Conservation (phyloP, 306 rosid genomes). For the Cotoneaster glaucophyllus region DNA sequence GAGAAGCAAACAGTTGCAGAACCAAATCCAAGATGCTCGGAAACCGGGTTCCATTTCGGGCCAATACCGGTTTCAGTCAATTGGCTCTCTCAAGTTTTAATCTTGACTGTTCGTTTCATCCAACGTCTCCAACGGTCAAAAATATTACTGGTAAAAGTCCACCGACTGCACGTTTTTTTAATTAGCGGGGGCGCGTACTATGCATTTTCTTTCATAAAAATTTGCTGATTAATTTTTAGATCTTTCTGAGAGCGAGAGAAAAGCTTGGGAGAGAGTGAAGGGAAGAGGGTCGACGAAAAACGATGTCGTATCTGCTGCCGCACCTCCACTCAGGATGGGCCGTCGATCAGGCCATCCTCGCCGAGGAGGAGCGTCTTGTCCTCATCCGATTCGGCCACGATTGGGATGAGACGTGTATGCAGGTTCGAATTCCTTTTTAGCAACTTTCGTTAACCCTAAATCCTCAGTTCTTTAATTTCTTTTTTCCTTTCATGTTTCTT, state of each 20-base stretch:
- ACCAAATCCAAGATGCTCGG: neutral
- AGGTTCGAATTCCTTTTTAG: constrained; percentile 24
- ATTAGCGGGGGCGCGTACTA: neutral
- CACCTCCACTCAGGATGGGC: constrained; percentile 66
- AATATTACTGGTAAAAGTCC: neutral
- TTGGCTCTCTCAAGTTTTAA: neutral
- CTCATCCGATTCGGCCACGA: constrained; percentile 82
- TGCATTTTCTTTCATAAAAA: neutral
- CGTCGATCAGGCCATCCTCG: constrained; percentile 82
- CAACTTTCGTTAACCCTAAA: neutral
- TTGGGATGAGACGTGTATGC: constrained; percentile 91
- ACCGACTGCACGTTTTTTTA: neutral
- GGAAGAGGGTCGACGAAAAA: neutral
- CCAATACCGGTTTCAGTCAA: neutral
- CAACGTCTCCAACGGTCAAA: neutral
- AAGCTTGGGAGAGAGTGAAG: neutral
- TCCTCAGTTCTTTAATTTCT: neutral
- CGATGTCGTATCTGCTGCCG: constrained; percentile 41
- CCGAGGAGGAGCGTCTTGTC: constrained; percentile 80
- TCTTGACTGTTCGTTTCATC: neutral
- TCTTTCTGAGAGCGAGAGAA: neutral
- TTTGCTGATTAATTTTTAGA: neutral
- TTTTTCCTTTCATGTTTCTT: neutral
- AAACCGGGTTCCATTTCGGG: neutral
- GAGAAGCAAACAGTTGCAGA: neutral